phyloP scores from a whole-genome alignment of 371 early-diverging fungal species.

The Apophysomyces ossiformis region DNA sequence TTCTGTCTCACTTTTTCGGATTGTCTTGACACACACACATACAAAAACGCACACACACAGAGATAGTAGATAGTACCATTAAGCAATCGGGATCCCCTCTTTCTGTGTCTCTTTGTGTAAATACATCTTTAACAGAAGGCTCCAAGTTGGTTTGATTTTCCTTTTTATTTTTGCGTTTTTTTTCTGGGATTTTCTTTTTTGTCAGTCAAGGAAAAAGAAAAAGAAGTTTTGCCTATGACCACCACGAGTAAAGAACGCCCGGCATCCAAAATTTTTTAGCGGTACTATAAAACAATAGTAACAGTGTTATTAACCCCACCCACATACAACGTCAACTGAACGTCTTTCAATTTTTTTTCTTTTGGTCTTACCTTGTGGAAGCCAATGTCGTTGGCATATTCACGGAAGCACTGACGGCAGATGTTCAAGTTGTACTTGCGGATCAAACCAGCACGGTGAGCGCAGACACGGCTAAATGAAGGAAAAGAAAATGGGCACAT shows the following conservation, averaged over 20 bases:
- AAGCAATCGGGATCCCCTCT: not conserved
- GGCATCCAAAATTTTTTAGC: constrained; percentile 18
- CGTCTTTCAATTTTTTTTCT: not conserved
- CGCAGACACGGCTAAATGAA: constrained; percentile 89
- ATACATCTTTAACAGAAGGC: no score
- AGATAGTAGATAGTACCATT: no score
- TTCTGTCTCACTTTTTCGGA: constrained; percentile 6
- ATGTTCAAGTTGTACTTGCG: constrained; percentile 99
- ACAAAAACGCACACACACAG: not conserved
- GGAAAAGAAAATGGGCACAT: not conserved
- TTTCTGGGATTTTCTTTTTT: no score
- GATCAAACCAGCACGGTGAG: constrained; percentile 99
- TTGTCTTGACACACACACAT: not conserved
- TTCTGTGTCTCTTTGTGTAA: constrained; percentile 6
- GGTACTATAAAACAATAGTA: constrained; percentile 20
- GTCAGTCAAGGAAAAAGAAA: not conserved
- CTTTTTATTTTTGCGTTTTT: not conserved
- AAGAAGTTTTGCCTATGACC: constrained; percentile 13
- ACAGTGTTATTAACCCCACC: not conserved
- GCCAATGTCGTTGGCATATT: constrained; percentile 98
- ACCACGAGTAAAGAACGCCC: constrained; percentile 5
- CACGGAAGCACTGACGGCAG: constrained; percentile 99
- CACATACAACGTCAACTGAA: no score
- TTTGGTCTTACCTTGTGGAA: constrained; percentile 80
- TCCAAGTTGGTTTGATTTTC: constrained; percentile 1